Evolutionary conservation across 192 early-diverging fungal genomes (phyloP).

Genomic region (Gamsiella multidivaricata): DNA sequence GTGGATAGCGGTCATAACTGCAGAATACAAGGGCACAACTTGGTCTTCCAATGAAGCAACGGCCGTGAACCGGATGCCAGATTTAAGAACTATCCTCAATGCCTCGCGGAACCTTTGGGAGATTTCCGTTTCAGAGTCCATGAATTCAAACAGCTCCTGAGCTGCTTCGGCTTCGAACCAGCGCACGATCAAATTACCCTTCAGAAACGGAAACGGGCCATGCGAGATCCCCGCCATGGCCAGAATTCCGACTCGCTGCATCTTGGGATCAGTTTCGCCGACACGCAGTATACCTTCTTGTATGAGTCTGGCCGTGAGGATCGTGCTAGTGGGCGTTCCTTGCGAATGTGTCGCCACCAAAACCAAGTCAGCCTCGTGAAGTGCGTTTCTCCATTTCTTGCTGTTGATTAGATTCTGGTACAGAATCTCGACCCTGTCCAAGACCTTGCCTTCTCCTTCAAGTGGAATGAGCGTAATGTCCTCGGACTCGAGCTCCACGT

Average conservation of each 20-base stretch:
- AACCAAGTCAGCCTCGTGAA: slow-evolving; percentile 76
- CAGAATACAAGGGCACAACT: slow-evolving; percentile 92
- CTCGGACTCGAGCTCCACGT: slow-evolving; percentile 55
- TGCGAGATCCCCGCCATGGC: slow-evolving; percentile 96
- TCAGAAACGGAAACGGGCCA: slow-evolving; percentile 87
- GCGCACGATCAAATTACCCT: slow-evolving; percentile 85
- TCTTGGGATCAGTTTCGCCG: slow-evolving; percentile 67
- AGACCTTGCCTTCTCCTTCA: slow-evolving; percentile 92
- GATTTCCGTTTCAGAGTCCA: slow-evolving; percentile 78
- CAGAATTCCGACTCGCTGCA: slow-evolving; percentile 81
- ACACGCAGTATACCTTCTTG: slow-evolving; percentile 55
- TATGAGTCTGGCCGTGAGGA: slow-evolving; percentile 81
- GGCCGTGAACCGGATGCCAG: slow-evolving; percentile 78
- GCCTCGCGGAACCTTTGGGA: slow-evolving; percentile 78
- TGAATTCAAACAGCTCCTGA: slow-evolving; percentile 94
- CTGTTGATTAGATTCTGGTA: slow-evolving; percentile 77
- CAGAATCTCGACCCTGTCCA: slow-evolving; percentile 85
- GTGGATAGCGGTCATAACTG: slow-evolving; percentile 70
- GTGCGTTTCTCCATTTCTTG: slow-evolving; percentile 51
- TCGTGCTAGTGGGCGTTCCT: slow-evolving; percentile 88
- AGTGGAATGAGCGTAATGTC: slow-evolving; percentile 83
- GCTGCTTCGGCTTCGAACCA: slow-evolving; percentile 93
- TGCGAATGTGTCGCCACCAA: slow-evolving; percentile 94
- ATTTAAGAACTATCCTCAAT: slow-evolving; percentile 70
- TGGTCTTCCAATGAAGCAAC: slow-evolving; percentile 95